Evolutionary conservation across 2,329 filamentous ascomycete species (phyloP).

Genomic region (Aspergillus latus): DNA sequence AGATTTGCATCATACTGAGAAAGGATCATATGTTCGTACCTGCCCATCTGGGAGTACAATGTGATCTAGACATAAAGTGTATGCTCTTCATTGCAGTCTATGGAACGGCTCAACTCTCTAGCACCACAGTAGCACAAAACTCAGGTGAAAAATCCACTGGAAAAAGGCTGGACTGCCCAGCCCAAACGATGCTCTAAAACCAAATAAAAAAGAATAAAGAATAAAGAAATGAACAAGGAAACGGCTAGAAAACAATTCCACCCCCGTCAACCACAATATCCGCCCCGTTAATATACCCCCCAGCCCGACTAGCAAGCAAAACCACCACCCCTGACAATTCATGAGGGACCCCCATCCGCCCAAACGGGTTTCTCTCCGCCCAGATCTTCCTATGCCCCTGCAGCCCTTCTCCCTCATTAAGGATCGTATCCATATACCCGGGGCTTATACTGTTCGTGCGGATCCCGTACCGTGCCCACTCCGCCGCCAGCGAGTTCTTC

Average conservation of each 20-base stretch:
- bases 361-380: slow-evolving; percentile 60
- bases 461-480: slow-evolving; percentile 71
- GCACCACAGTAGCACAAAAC: too few relatives aligned
- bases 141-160: too few relatives aligned
- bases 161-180: too few relatives aligned
- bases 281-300: slow-evolving; percentile 64
- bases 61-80: too few relatives aligned
- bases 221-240: background rate
- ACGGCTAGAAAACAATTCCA: background rate
- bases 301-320: slow-evolving; percentile 57
- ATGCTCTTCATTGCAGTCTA: too few relatives aligned
- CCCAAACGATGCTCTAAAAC: too few relatives aligned
- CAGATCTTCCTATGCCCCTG: slow-evolving; percentile 55
- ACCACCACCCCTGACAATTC: slow-evolving; percentile 64
- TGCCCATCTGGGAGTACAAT: too few relatives aligned
- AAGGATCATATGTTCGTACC: too few relatives aligned
- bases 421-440: slow-evolving; percentile 73
- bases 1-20: too few relatives aligned
- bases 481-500: slow-evolving; percentile 65
- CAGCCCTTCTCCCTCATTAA: slow-evolving; percentile 65
- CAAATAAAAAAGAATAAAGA: background rate
- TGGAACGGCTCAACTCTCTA: too few relatives aligned
- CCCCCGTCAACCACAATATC: slow-evolving; percentile 65
- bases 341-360: slow-evolving; percentile 62
- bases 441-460: slow-evolving; percentile 69